Base-by-base conservation (phyloP, 2,329 filamentous ascomycete species). In the Aspergillus amoenus region DNA sequence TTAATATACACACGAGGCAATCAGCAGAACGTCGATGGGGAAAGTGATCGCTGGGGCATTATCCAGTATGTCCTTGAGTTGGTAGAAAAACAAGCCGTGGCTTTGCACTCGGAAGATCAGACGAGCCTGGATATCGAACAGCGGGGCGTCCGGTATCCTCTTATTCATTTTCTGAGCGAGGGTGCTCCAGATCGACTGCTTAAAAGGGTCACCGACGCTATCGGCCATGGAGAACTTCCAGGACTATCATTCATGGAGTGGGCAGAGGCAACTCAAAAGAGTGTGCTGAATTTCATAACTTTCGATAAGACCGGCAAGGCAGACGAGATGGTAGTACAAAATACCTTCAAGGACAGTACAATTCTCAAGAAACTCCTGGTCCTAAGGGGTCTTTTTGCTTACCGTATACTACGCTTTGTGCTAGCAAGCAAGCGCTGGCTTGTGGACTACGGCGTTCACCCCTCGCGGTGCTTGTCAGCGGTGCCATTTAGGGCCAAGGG, bases 401-500 rank as follows among this genome's bases (percentile, higher is more conserved):
- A 76, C 0, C 80, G 83, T 0, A 73, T 89, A 0, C 63, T 90
- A 0, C 63, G 63, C 0, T 87, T 86, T 58, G 73, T 73, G 0
- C 71, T 89, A 0, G 39, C 48, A 21, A 68, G 80, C 12, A 89
- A 37, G 34, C 74, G 86, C 1, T 90, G 84, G 83, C 72, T 82
- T 2, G 86, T 90, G 0, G 80, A 88, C 52, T 90, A 86, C 58
- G 86, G 87, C 0, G 72, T 83, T 0, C 79, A 84, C 62, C 60
- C 64, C 0, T 63, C 60, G 0, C 68, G 83, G 2, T 62, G 61
- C 0, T 73, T 68, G 49, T 74, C 88, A 0, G 82, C 82, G 0
- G 83, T 89, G 0, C 86, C 84, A 0, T 89, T 80, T 61, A 75
- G 76, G 8, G 84, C 83, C 0, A 88, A 88, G 56, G 84, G 85